Evolutionary conservation across 345 rosid genomes (phyloP).

Genomic region (Streptanthus diversifolius): DNA sequence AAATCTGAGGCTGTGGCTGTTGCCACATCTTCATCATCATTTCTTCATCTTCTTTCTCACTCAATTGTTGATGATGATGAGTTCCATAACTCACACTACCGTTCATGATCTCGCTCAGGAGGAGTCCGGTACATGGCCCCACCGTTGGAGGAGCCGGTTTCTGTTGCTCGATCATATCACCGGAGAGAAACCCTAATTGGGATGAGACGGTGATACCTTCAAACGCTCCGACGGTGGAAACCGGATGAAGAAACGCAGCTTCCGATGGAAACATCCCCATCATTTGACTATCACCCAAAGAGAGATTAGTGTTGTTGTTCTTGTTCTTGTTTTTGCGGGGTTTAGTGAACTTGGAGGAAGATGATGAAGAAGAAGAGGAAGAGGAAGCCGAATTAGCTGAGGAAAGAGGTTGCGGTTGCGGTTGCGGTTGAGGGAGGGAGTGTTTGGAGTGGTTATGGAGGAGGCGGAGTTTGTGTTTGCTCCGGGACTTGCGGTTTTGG

Average conservation of each 20-base stretch:
- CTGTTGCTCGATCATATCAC: conserved; percentile 25
- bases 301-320: conserved; percentile 38
- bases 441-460: conserved; percentile 57
- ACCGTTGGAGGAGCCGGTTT: conserved; percentile 25
- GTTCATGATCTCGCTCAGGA: conserved; percentile 54
- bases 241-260: conserved; percentile 48
- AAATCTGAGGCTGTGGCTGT: conserved; percentile 29
- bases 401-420: conserved; percentile 13
- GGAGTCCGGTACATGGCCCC: conserved; percentile 55
- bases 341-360: conserved; percentile 60
- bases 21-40: conserved; percentile 44
- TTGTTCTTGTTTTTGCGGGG: conserved; percentile 36
- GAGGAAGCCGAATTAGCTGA: conserved; percentile 25
- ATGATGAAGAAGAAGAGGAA: conserved; percentile 61
- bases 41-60: conserved; percentile 38
- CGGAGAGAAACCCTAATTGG: conserved; percentile 35
- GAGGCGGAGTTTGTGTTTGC: conserved; percentile 87
- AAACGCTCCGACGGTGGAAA: conserved; percentile 32
- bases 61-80: conserved; percentile 27
- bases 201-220: conserved; percentile 31
- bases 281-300: conserved; percentile 33
- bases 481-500: conserved; percentile 95
- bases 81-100: conserved; percentile 30
- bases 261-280: conserved; percentile 46
- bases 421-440: conserved; percentile 28